Conservation (phyloP, 352 stramenopile species). For the Thalassiosira mediterranea region DNA sequence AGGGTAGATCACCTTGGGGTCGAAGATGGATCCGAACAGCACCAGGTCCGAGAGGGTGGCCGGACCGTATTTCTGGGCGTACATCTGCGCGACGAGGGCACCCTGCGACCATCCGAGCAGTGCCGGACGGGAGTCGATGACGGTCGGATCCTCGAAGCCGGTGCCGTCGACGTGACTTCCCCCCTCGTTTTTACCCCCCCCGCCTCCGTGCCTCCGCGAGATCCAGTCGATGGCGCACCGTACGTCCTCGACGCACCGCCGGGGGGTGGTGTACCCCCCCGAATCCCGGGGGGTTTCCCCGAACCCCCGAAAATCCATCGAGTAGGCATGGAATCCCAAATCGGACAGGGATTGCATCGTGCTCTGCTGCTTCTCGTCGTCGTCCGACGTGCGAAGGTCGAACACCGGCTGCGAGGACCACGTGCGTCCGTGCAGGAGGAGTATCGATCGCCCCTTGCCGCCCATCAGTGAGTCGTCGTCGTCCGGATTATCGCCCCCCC, state of each 20-base stretch:
- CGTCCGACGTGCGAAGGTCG: conserved; percentile 32
- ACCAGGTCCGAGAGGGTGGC: conserved; percentile 68
- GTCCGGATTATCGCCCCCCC: too few relatives aligned
- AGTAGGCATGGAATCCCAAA: conserved; percentile 65
- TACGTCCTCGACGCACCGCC: conserved; percentile 72
- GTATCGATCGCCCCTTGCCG: too few relatives aligned
- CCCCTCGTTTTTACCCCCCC: conserved; percentile 5
- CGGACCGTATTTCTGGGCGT: conserved; percentile 63
- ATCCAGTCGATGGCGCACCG: conserved; percentile 77
- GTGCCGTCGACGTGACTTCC: neutral
- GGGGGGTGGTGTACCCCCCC: conserved; percentile 57
- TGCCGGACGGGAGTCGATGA: conserved; percentile 30
- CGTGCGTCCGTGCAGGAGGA: conserved; percentile 80
- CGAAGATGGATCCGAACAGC: conserved; percentile 81
- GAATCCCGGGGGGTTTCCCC: conserved; percentile 72
- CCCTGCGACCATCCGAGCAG: conserved; percentile 82
- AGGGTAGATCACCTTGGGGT: conserved; percentile 76
- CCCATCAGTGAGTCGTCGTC: too few relatives aligned
- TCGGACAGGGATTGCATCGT: conserved; percentile 64
- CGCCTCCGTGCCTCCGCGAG: conserved; percentile 46
- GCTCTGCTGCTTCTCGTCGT: conserved; percentile 30
- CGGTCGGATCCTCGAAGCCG: conserved; percentile 9
- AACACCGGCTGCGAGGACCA: conserved; percentile 81
- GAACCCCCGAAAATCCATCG: conserved; percentile 83
- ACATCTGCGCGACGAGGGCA: conserved; percentile 78